Conservation (phyloP, 805 yeast species). For the Zygotorulaspora danielsina region DNA sequence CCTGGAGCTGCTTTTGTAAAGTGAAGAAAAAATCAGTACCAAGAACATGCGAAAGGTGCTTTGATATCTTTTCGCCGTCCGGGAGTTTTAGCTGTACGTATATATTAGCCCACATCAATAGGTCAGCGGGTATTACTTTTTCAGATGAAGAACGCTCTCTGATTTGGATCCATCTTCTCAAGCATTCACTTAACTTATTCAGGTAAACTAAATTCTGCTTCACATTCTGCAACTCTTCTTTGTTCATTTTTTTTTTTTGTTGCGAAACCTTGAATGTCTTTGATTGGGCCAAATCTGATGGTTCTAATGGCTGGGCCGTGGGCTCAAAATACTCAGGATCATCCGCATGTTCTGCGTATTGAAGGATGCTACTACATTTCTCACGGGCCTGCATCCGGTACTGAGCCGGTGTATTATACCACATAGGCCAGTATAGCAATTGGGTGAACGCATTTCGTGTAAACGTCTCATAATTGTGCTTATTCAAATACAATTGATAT, state of each 20-base stretch:
- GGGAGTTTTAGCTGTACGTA: constrained; percentile 27
- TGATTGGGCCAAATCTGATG: constrained; percentile 27
- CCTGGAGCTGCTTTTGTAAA: constrained; percentile 9
- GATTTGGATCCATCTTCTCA: constrained; percentile 23
- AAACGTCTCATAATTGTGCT: constrained; percentile 54
- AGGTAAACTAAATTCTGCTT: constrained; percentile 23
- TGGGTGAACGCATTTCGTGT: constrained; percentile 52
- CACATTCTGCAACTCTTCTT: constrained; percentile 21
- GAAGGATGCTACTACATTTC: constrained; percentile 21
- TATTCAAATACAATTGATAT: constrained; percentile 54
- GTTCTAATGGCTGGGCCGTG: constrained; percentile 9
- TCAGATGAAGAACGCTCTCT: constrained; percentile 11
- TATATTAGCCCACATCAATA: constrained; percentile 27
- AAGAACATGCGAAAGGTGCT: constrained; percentile 14
- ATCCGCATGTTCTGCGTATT: constrained; percentile 20
- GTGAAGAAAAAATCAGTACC: constrained; percentile 14
- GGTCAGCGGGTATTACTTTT: constrained; percentile 21
- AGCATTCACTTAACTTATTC: constrained; percentile 16
- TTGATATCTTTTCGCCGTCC: constrained; percentile 19
- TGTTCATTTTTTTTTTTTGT: constrained; percentile 19
- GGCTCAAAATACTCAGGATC: constrained; percentile 14
- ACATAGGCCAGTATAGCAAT: constrained; percentile 67
- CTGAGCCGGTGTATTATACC: constrained; percentile 56
- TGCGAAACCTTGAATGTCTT: constrained; percentile 29
- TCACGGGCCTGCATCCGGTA: constrained; percentile 18